phyloP scores from a whole-genome alignment of 2,329 filamentous ascomycete genomes.

The Stagonosporopsis cucurbitacearum region DNA sequence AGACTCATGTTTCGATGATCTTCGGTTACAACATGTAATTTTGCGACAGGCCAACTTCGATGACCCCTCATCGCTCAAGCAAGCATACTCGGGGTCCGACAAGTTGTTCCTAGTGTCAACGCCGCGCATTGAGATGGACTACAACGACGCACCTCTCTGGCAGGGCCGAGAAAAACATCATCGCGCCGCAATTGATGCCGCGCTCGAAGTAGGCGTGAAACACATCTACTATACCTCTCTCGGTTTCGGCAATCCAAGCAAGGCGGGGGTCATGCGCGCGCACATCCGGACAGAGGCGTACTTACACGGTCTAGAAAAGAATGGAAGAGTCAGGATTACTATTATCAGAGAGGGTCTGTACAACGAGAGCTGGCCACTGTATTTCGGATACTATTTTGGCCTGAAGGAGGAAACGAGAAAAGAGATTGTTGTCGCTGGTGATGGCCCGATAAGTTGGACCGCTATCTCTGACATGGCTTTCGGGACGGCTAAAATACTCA shows the following conservation, averaged over 20 bases:
- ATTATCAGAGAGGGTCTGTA: slow-evolving; percentile 55
- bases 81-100: slow-evolving; percentile 48
- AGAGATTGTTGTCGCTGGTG: slow-evolving; percentile 51
- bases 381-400: slow-evolving; percentile 53
- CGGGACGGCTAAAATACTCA: slow-evolving; percentile 51
- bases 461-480: slow-evolving; percentile 53
- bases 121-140: slow-evolving; percentile 54
- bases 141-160: slow-evolving; percentile 50
- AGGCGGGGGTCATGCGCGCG: slow-evolving; percentile 54
- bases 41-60: slow-evolving; percentile 52
- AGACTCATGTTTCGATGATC: slow-evolving; percentile 32
- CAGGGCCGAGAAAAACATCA: slow-evolving; percentile 55
- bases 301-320: slow-evolving; percentile 39
- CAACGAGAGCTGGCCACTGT: slow-evolving; percentile 57
- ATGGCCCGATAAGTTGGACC: slow-evolving; percentile 54
- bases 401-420: slow-evolving; percentile 44
- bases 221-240: slow-evolving; percentile 57
- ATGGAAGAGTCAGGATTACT: slow-evolving; percentile 37
- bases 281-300: slow-evolving; percentile 55
- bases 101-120: slow-evolving; percentile 56
- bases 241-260: slow-evolving; percentile 51
- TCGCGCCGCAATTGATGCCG: slow-evolving; percentile 52
- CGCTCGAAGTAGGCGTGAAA: slow-evolving; percentile 49
- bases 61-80: slow-evolving; percentile 40
- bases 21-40: slow-evolving; percentile 41